These are phyloP conservation scores for Boletus barrowsii DNA, from an alignment of 768 basidiomycete species.

Conservation along the genomic window DNA sequence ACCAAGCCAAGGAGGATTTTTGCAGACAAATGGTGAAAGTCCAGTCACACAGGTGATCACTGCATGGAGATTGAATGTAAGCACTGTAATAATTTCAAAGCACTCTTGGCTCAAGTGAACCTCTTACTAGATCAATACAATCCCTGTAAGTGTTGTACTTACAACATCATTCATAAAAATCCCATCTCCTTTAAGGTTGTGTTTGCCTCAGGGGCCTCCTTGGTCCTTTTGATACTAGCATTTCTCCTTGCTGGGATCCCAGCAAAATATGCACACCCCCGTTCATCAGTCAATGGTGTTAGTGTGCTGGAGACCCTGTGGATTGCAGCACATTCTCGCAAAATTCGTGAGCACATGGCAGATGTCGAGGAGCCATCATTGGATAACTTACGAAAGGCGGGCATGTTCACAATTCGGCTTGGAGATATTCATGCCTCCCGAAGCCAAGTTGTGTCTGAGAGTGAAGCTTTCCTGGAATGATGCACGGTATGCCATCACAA, in stretches of 20 bases:
- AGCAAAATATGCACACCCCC: background rate
- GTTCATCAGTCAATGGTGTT: background rate
- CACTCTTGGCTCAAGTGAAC: too few relatives aligned
- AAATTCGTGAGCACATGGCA: background rate
- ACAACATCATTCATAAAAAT: too few relatives aligned
- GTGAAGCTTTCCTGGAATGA: background rate
- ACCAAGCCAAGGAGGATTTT: too few relatives aligned
- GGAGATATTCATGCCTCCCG: background rate
- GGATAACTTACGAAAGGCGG: background rate
- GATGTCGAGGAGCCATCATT: background rate
- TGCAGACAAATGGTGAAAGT: too few relatives aligned
- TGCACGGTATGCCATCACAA: background rate
- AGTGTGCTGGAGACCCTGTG: background rate
- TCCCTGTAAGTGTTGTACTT: too few relatives aligned
- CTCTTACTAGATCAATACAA: too few relatives aligned
- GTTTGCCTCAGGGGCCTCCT: background rate
- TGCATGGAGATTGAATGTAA: too few relatives aligned
- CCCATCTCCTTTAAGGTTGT: too few relatives aligned
- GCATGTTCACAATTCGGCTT: background rate
- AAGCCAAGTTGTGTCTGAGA: background rate
- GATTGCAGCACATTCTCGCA: background rate
- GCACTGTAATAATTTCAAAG: too few relatives aligned
- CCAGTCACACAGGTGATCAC: too few relatives aligned
- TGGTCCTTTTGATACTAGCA: background rate
- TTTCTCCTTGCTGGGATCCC: background rate